These are phyloP conservation scores for Botrytis paeoniae DNA, from an alignment of 2,329 filamentous ascomycete genomes.

Conservation along the genomic window DNA sequence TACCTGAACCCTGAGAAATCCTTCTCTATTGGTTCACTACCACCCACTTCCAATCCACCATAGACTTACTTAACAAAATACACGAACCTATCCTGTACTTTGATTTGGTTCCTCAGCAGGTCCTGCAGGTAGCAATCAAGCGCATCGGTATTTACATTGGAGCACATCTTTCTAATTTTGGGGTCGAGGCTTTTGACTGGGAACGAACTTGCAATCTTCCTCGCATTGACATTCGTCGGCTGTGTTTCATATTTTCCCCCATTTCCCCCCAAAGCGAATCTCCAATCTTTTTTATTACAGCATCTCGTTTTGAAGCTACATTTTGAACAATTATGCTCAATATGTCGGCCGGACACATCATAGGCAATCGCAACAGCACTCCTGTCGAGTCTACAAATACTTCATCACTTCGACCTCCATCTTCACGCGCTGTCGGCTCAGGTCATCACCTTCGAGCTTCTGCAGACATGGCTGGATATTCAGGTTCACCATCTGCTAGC, in stretches of 20 bases:
- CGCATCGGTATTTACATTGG: slow-evolving; percentile 29
- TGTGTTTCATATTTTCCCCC: slow-evolving; percentile 15
- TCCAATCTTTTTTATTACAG: slow-evolving; percentile 12
- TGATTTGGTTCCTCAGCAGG: slow-evolving; percentile 23
- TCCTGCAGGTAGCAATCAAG: slow-evolving; percentile 27
- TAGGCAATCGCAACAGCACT: slow-evolving; percentile 92
- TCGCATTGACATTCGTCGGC: slow-evolving; percentile 22
- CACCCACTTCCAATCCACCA: background rate
- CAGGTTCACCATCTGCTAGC: slow-evolving; percentile 57
- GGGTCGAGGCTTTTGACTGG: slow-evolving; percentile 22
- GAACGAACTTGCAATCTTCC: slow-evolving; percentile 27
- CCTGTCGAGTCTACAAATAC: slow-evolving; percentile 78
- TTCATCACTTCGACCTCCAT: slow-evolving; percentile 77
- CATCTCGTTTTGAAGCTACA: slow-evolving; percentile 12
- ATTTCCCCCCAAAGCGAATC: slow-evolving; percentile 12
- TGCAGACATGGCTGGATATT: slow-evolving; percentile 89
- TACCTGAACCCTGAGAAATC: background rate
- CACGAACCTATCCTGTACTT: slow-evolving; percentile 14
- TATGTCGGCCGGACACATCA: slow-evolving; percentile 55
- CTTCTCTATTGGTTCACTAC: background rate
- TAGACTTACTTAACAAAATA: slow-evolving; percentile 9
- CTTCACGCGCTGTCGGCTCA: slow-evolving; percentile 71
- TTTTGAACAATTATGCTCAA: slow-evolving; percentile 37
- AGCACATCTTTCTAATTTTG: slow-evolving; percentile 28
- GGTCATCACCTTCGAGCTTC: slow-evolving; percentile 89